phyloP scores from a whole-genome alignment of 176 grass and related monocot genomes.

The Rhipidocladum racemiflorum region DNA sequence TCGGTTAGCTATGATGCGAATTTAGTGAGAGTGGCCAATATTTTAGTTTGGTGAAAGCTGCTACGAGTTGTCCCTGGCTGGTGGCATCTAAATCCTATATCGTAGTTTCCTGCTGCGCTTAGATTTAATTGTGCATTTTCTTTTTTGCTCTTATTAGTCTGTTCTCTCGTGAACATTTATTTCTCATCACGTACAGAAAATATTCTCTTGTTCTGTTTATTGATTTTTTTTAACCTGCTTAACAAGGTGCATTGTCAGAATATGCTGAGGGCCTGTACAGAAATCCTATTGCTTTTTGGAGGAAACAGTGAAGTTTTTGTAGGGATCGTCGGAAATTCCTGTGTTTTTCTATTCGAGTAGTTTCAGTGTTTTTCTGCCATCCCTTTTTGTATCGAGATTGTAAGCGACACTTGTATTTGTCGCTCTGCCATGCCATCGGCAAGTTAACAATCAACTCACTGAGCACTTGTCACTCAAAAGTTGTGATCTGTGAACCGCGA shows the following conservation, averaged over 20 bases:
- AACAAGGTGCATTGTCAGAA: not conserved
- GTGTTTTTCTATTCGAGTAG: not conserved
- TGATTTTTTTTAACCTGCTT: not conserved
- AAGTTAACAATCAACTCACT: too few species aligned
- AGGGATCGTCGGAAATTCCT: not conserved
- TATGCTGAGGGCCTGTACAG: not conserved
- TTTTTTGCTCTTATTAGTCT: not conserved
- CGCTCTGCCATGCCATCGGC: too few species aligned
- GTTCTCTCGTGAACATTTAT: not conserved
- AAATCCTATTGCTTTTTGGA: not conserved
- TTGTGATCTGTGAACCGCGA: too few species aligned
- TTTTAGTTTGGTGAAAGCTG: not conserved
- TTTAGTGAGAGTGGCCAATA: not conserved
- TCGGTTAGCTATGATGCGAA: constrained; percentile 10
- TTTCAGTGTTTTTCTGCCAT: too few species aligned
- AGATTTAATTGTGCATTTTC: not conserved
- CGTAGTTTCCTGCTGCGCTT: not conserved
- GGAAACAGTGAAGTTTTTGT: not conserved
- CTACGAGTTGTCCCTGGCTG: not conserved
- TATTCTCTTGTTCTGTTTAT: not conserved
- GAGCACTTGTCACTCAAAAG: too few species aligned
- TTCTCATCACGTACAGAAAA: not conserved
- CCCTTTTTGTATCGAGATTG: too few species aligned
- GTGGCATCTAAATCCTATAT: not conserved
- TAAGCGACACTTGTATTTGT: too few species aligned